Conservation (phyloP, 495 filamentous ascomycete species). For the Glonium stellatum region DNA sequence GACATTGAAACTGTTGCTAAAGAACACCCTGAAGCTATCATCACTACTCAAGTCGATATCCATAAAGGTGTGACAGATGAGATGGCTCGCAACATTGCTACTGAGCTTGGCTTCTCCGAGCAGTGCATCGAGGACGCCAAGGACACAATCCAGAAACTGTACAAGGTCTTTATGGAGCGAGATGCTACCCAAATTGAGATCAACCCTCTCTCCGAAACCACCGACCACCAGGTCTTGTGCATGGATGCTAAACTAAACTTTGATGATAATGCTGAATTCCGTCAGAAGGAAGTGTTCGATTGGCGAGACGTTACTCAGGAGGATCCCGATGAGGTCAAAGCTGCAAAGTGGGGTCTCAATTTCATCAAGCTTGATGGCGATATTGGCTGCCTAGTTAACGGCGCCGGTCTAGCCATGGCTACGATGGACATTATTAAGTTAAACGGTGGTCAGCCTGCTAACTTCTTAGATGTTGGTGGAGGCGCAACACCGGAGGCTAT, state of each 20-base stretch:
- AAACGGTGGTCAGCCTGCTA: conserved; percentile 90
- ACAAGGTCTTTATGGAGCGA: conserved; percentile 95
- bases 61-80: conserved; percentile 91
- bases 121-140: conserved; percentile 93
- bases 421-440: conserved; percentile 99
- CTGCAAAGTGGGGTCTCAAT: conserved; percentile 87
- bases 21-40: conserved; percentile 92
- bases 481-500: conserved; percentile 95
- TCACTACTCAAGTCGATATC: conserved; percentile 87
- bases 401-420: conserved; percentile 97
- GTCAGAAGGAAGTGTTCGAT: conserved; percentile 89
- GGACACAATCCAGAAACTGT: conserved; percentile 94
- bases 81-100: conserved; percentile 83
- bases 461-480: conserved; percentile 98
- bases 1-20: conserved; percentile 98
- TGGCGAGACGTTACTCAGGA: conserved; percentile 94
- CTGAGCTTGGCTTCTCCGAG: conserved; percentile 89
- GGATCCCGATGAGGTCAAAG: conserved; percentile 94
- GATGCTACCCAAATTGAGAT: conserved; percentile 99
- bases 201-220: conserved; percentile 95
- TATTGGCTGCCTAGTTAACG: conserved; percentile 98
- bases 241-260: conserved; percentile 99
- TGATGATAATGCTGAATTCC: conserved; percentile 97
- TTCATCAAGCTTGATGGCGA: conserved; percentile 99
- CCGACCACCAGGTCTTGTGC: conserved; percentile 91